Evolutionary conservation across 768 basidiomycete species (phyloP).

Genomic region (Leccinum rimulosum): DNA sequence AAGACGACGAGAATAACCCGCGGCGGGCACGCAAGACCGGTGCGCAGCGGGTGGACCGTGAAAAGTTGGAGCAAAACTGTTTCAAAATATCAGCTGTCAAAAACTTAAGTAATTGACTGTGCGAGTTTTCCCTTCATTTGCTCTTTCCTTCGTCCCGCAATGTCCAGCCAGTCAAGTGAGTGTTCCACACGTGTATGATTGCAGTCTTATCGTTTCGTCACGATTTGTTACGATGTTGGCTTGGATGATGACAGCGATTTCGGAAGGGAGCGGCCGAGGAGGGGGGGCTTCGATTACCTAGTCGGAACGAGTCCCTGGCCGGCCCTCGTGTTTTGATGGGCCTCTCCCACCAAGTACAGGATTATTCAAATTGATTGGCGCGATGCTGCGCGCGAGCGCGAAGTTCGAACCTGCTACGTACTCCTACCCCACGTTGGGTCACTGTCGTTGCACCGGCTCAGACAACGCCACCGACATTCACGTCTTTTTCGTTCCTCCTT

Average conservation of each 20-base stretch:
- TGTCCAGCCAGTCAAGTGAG: neutral
- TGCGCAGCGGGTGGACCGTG: neutral
- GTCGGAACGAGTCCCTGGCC: neutral
- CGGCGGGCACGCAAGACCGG: neutral
- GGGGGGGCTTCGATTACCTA: neutral
- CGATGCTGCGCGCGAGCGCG: neutral
- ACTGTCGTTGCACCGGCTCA: neutral
- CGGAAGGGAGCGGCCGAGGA: neutral
- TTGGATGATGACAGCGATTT: neutral
- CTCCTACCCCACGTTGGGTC: neutral
- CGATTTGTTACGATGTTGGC: neutral
- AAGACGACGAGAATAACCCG: neutral
- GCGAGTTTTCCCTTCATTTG: neutral
- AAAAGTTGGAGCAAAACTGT: neutral
- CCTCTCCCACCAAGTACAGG: constrained; percentile 3
- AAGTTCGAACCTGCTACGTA: neutral
- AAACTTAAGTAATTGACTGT: neutral
- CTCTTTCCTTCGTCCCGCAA: neutral
- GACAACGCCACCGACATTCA: neutral
- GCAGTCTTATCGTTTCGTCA: neutral
- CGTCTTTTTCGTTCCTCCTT: constrained; percentile 1
- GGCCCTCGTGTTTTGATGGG: constrained; percentile 5
- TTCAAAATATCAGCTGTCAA: neutral
- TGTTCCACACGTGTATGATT: neutral
- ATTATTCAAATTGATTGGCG: constrained; percentile 6